Base-by-base conservation (phyloP, 805 yeast genomes). In the Citeromyces matritensis region DNA sequence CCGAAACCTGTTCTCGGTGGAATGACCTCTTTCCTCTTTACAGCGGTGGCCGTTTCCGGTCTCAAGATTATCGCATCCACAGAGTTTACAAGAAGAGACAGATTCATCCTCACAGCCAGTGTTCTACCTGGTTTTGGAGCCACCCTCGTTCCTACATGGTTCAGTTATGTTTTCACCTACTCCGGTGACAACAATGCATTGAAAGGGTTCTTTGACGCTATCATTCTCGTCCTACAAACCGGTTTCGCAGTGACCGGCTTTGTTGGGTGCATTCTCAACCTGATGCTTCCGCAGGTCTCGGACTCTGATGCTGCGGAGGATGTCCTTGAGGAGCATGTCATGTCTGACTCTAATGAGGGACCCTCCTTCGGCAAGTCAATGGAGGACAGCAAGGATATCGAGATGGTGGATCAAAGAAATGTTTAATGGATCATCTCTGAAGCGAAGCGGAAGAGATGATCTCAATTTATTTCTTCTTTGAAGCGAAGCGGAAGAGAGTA, bases 1-100 rank as follows among this genome's bases (percentile, higher is more conserved):
- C 94, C 94, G 27, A 64, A 61, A 34, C 63, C 91, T 2, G 82
- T 77, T 21, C 61, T 85, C 35, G 95, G 95, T 39, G 95, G 95
- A 40, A 82, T 84, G 94, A 67, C 75, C 17, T 47, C 73, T 9
- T 68, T 68, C 53, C 50, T 68, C 31, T 68, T 67, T 55, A 62
- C 69, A 15, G 62, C 73, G 11, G 74, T 69, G 29, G 70, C 73
- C 2, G 69, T 69, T 19, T 66, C 73, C n/a, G 75, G 74, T 48
- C 52, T 69, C 31, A 66, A 59, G 49, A 65, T 69, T 47, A 69
- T 69, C 39, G 50, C 72, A 17, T 50, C 66, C 30, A 63, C 69
- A 27, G 67, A 68, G 31, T 66, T 69, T 48, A 60, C 73, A 25
- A 57, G 74, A 55, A 57, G 75, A 53, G 74, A 69, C 48, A 53